Evolutionary conservation across 2,329 filamentous ascomycete genomes (phyloP).

Genomic region (Penicillium concentricum): DNA sequence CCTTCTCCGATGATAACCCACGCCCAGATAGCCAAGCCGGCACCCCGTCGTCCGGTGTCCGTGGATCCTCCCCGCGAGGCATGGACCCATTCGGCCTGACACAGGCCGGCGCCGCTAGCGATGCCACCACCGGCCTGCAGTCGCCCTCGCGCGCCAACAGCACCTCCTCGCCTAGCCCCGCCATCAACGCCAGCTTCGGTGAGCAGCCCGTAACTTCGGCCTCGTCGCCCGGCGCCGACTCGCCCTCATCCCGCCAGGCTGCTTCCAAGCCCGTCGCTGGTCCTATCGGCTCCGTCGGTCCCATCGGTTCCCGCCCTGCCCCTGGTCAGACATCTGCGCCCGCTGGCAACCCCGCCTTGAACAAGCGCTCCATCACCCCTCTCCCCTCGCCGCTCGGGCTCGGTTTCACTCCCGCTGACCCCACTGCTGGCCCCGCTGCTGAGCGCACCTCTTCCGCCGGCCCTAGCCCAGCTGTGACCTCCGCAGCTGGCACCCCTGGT

Average conservation of each 20-base stretch:
- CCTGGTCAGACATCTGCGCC: slow-evolving; percentile 51
- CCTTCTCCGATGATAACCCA: slow-evolving; percentile 67
- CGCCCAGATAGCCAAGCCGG: slow-evolving; percentile 66
- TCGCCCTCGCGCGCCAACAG: slow-evolving; percentile 74
- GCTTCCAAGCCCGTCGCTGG: slow-evolving; percentile 54
- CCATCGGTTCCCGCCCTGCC: slow-evolving; percentile 86
- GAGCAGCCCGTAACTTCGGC: slow-evolving; percentile 75
- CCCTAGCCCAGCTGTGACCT: slow-evolving; percentile 57
- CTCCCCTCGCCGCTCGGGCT: slow-evolving; percentile 84
- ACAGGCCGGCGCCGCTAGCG: slow-evolving; percentile 49
- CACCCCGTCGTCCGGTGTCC: slow-evolving; percentile 59
- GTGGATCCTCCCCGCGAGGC: slow-evolving; percentile 75
- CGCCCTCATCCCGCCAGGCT: slow-evolving; percentile 68
- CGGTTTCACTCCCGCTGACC: slow-evolving; percentile 61
- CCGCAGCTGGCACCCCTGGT: slow-evolving; percentile 33
- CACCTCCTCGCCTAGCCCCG: slow-evolving; percentile 69
- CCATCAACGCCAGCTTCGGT: slow-evolving; percentile 45
- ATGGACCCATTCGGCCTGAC: slow-evolving; percentile 66
- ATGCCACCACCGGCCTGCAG: slow-evolving; percentile 44
- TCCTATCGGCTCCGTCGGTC: slow-evolving; percentile 69
- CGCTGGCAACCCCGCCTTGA: slow-evolving; percentile 59
- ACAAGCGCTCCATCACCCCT: slow-evolving; percentile 84
- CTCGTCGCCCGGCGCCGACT: slow-evolving; percentile 73
- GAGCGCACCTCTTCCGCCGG: slow-evolving; percentile 58
- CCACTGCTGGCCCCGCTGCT: slow-evolving; percentile 34